A percentile compares a stretch with the other conserved stretches of the same genome.
Conservation (phyloP, 2,329 filamentous ascomycete genomes). For the Hypomyces perniciosus region DNA sequence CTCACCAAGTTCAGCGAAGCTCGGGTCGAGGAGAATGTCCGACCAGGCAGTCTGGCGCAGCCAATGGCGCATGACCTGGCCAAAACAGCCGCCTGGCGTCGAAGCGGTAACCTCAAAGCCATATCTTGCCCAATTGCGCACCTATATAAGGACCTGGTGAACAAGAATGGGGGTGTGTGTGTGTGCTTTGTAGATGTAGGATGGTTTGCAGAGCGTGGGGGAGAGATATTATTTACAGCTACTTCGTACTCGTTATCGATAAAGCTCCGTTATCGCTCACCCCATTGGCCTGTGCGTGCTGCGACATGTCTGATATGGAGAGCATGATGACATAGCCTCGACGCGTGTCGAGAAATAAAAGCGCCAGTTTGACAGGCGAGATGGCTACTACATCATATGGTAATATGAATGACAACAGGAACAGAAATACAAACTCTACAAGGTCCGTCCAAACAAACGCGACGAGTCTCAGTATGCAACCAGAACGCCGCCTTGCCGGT, state of each 20-base stretch:
- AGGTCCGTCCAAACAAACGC: conserved; percentile 22
- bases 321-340: too few relatives aligned
- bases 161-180: neutral
- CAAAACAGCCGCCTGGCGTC: conserved; percentile 31
- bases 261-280: conserved; percentile 14
- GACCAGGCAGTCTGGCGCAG: conserved; percentile 24
- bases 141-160: neutral
- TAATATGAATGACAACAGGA: conserved; percentile 4
- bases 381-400: conserved; percentile 4
- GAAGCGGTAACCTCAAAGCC: conserved; percentile 35
- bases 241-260: conserved; percentile 10
- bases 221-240: conserved; percentile 8
- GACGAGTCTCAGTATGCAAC: conserved; percentile 20
- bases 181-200: neutral
- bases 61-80: conserved; percentile 19
- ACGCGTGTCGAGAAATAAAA: neutral
- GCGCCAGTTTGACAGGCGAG: neutral
- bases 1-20: conserved; percentile 33
- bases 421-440: conserved; percentile 13
- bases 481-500: conserved; percentile 20
- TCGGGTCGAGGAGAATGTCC: conserved; percentile 29
- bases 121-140: conserved; percentile 20
- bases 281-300: neutral
- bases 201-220: neutral
- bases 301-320: neutral